phyloP scores from a whole-genome alignment of 2,329 filamentous ascomycete species.

The Colletotrichum tamarilloi region DNA sequence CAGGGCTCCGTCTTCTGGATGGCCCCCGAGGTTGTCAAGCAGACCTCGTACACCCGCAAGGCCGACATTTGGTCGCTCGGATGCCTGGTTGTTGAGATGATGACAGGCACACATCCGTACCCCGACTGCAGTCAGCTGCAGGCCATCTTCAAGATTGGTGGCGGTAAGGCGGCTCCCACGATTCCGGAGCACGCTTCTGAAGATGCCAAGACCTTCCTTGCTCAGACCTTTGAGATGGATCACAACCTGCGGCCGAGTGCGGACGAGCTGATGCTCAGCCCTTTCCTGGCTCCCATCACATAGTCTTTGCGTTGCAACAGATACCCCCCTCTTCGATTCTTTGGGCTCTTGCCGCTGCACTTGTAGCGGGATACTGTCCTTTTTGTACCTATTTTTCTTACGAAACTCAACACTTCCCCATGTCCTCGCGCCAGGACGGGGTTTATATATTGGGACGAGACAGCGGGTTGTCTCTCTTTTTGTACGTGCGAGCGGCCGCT shows the following conservation, averaged over 20 bases:
- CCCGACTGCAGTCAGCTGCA: slow-evolving; percentile 97
- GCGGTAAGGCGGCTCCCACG: slow-evolving; percentile 80
- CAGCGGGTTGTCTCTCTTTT: slow-evolving; percentile 14
- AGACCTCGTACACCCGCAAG: slow-evolving; percentile 97
- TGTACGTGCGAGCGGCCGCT: slow-evolving; percentile 33
- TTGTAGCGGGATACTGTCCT: neutral
- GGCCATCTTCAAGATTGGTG: slow-evolving; percentile 98
- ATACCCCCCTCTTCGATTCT: slow-evolving; percentile 26
- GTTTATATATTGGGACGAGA: slow-evolving; percentile 20
- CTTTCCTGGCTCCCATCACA: slow-evolving; percentile 81
- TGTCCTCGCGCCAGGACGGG: neutral
- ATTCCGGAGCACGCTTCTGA: slow-evolving; percentile 88
- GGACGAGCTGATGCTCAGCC: slow-evolving; percentile 86
- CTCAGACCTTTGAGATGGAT: slow-evolving; percentile 94
- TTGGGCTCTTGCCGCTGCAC: neutral
- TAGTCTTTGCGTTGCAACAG: slow-evolving; percentile 44
- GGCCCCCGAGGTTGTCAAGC: slow-evolving; percentile 98
- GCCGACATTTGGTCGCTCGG: slow-evolving; percentile 99
- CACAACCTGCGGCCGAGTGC: slow-evolving; percentile 92
- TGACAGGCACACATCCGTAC: slow-evolving; percentile 96
- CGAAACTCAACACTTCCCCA: slow-evolving; percentile 4
- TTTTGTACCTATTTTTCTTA: slow-evolving; percentile 26
- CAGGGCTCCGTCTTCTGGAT: slow-evolving; percentile 99
- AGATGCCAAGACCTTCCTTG: slow-evolving; percentile 86
- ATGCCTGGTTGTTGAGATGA: slow-evolving; percentile 98